A percentile compares a stretch with the other conserved stretches of the same genome.
phyloP scores from a whole-genome alignment of 306 rosid genomes.

The Acacia melanoxylon region DNA sequence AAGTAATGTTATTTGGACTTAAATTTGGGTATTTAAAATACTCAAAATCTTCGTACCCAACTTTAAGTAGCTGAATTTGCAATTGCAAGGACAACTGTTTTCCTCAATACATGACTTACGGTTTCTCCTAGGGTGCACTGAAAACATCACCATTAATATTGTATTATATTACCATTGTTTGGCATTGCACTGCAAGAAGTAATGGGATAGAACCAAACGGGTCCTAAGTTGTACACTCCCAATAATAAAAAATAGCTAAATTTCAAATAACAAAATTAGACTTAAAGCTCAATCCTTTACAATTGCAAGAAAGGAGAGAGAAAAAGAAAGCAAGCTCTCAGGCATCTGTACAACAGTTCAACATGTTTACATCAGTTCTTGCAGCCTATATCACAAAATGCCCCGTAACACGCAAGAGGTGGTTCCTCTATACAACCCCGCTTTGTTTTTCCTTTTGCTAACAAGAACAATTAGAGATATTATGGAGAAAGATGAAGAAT shows the following conservation, averaged over 20 bases:
- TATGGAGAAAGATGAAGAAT: too few relatives aligned
- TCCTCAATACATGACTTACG: not conserved
- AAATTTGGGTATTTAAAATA: not conserved
- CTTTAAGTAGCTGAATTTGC: not conserved
- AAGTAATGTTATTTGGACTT: not conserved
- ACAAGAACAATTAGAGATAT: too few relatives aligned
- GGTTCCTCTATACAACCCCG: conserved; percentile 2
- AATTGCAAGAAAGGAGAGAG: not conserved
- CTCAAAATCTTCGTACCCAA: not conserved
- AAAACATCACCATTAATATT: not conserved
- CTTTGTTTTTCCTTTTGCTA: not conserved
- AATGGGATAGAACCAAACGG: too few relatives aligned
- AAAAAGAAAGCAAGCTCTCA: not conserved
- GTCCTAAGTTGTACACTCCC: not conserved
- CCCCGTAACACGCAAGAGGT: not conserved
- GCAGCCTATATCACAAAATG: not conserved
- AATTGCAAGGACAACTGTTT: not conserved
- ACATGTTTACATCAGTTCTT: not conserved
- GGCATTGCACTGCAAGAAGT: too few relatives aligned
- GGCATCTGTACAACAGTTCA: not conserved
- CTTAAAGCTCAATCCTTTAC: not conserved
- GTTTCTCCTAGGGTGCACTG: not conserved
- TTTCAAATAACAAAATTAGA: not conserved
- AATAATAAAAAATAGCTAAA: not conserved
- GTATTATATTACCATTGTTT: too few relatives aligned